Percentiles rank a stretch among this genome's conserved stretches.
phyloP scores from a whole-genome alignment of 352 stramenopile species.

The Pythium brachiatum region DNA sequence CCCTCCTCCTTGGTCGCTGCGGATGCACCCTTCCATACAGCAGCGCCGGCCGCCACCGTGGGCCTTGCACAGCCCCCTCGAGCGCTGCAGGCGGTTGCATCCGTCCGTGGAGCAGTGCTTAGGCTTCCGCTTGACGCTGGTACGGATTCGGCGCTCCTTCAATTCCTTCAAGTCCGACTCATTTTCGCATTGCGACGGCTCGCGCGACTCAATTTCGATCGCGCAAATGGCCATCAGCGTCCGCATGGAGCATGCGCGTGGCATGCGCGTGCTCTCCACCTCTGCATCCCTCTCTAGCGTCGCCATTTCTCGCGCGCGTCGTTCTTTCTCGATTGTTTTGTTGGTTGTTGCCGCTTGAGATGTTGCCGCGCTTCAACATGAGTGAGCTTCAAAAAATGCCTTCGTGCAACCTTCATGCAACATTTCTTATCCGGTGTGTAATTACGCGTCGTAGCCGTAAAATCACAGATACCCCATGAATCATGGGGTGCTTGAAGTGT shows the following conservation, averaged over 20 bases:
- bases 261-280: background rate
- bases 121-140: background rate
- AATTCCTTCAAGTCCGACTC: background rate
- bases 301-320: background rate
- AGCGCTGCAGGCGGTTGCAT: background rate
- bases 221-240: background rate
- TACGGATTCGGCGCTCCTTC: background rate
- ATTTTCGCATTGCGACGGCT: background rate
- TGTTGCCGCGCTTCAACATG: background rate
- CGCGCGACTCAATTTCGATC: background rate
- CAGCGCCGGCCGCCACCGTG: background rate
- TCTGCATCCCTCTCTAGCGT: background rate
- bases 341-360: background rate
- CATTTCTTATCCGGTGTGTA: background rate
- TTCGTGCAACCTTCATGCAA: background rate
- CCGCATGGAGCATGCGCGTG: background rate
- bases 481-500: no score
- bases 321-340: background rate
- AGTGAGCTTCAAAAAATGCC: background rate
- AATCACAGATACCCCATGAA: no score
- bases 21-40: background rate
- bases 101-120: background rate
- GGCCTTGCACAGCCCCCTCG: background rate
- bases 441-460: background rate
- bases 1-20: background rate